Percentiles rank a stretch among this genome's conserved stretches.
These are phyloP conservation scores for Diddensiella caesifluorescens DNA, from an alignment of 805 yeast genomes.

Conservation along the genomic window DNA sequence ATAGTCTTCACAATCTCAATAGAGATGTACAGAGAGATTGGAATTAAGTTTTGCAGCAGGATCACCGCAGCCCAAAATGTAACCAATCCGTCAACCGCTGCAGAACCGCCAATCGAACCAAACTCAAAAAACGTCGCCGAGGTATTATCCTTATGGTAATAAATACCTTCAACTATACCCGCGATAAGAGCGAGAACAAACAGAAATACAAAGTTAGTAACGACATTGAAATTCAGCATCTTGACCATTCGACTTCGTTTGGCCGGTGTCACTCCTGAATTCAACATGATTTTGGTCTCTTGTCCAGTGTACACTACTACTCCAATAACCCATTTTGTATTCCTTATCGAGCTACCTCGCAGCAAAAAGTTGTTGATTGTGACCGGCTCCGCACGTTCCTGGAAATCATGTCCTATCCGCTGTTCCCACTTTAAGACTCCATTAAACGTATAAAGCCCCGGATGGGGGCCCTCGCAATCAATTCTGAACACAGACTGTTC, in stretches of 20 bases:
- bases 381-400: slow-evolving; percentile 46
- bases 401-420: slow-evolving; percentile 25
- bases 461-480: slow-evolving; percentile 70
- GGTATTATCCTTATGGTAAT: slow-evolving; percentile 39
- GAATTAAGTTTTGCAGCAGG: slow-evolving; percentile 71
- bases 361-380: slow-evolving; percentile 58
- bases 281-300: slow-evolving; percentile 72
- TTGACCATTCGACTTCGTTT: slow-evolving; percentile 61
- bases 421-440: slow-evolving; percentile 53
- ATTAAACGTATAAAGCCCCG: slow-evolving; percentile 57
- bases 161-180: slow-evolving; percentile 66
- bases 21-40: slow-evolving; percentile 72
- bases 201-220: slow-evolving; percentile 55
- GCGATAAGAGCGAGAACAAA: slow-evolving; percentile 63
- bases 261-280: slow-evolving; percentile 73
- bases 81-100: slow-evolving; percentile 62
- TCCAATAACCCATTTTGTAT: slow-evolving; percentile 73
- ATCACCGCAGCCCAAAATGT: slow-evolving; percentile 69
- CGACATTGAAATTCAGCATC: slow-evolving; percentile 61
- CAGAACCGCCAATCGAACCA: slow-evolving; percentile 51
- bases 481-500: slow-evolving; percentile 53
- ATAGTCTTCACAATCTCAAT: slow-evolving; percentile 73
- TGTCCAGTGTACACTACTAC: slow-evolving; percentile 69
- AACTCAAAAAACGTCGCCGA: slow-evolving; percentile 57
- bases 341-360: slow-evolving; percentile 68